Percentiles rank a stretch among this genome's conserved stretches.
These are phyloP conservation scores for Yamadazyma epiphylla DNA, from an alignment of 1,139 yeast genomes.

Conservation along the genomic window DNA sequence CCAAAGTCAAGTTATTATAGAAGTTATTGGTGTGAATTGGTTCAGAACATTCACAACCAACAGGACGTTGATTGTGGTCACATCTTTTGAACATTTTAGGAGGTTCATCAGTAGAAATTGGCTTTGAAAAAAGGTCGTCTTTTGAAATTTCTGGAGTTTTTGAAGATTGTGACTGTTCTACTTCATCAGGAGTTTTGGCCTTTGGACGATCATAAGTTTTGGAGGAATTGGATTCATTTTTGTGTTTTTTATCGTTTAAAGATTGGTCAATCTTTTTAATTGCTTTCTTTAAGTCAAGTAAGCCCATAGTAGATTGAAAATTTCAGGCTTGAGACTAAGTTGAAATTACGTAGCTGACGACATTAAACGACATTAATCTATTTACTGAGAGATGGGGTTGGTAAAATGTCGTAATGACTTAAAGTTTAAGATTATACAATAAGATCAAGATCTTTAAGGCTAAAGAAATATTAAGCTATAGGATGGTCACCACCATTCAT, in stretches of 20 bases:
- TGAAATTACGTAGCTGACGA: too few species aligned
- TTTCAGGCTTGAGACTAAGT: not conserved
- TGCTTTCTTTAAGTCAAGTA: slow-evolving; percentile 24
- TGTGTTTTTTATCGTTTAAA: slow-evolving; percentile 7
- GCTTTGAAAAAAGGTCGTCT: slow-evolving; percentile 16
- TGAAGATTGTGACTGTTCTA: too few species aligned
- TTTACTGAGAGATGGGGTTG: too few species aligned
- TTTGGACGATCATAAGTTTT: slow-evolving; percentile 3
- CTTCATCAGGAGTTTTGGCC: slow-evolving; percentile 2
- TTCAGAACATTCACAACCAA: slow-evolving; percentile 22
- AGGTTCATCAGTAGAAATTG: slow-evolving; percentile 25
- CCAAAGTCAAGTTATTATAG: slow-evolving; percentile 39
- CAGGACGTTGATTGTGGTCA: slow-evolving; percentile 27
- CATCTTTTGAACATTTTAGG: slow-evolving; percentile 21
- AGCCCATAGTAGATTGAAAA: slow-evolving; percentile 21
- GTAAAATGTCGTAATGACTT: too few species aligned
- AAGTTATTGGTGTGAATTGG: slow-evolving; percentile 47
- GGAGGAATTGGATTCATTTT: not conserved
- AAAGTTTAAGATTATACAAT: too few species aligned
- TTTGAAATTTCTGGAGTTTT: slow-evolving; percentile 1
- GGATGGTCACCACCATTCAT: too few species aligned
- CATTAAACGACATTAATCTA: too few species aligned
- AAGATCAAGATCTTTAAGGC: too few species aligned
- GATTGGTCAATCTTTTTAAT: slow-evolving; percentile 18
- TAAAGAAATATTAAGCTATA: too few species aligned